Base-by-base conservation (phyloP, 306 rosid genomes). In the Cucumis melo region DNA sequence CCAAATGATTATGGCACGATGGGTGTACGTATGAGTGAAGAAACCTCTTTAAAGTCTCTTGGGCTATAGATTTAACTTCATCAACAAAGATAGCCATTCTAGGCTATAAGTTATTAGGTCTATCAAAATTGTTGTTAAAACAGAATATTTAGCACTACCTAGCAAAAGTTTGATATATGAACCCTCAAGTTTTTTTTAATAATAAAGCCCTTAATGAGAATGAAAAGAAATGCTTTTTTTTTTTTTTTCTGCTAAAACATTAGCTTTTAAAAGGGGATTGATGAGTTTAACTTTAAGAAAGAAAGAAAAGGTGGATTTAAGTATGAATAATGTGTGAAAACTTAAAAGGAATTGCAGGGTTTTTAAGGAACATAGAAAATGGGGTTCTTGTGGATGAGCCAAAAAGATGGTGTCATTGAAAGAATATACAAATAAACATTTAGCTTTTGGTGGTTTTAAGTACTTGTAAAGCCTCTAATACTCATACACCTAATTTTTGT, bases 321-420 rank as follows among this genome's bases (percentile, higher is more conserved):
- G 16, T 27, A 50, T 50, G 76, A 72, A 72, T 27, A 50, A 72
- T 50, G 3, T 2, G 17, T 29, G 61, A 44, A 72, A 50, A 10
- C 61, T 16, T 16, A 72, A 72, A 50, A 73, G 46, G 29, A 14
- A 51, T 10, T 73, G 77, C 44, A 29, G 62, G 61, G 29, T 5
- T 73, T 73, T 73, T 73, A 73, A 73, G 77, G 77, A 53, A 73
- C 77, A 73, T 73, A 73, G 27, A 10, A 29, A 13, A 73, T 73
- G 77, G 77, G 76, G 76, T 71, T 73, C 46, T 50, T 29, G 29
- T 73, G 61, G 61, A 71, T 48, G 59, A 71, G 59, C 76, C 76
- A 48, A 48, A 66, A 71, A 23, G 76, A 71, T 71, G 55, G 58
- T 32, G 36, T 50, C 36, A 14, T 46, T 21, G 1, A 48, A 70